A percentile compares a stretch with the other conserved stretches of the same genome.
Conservation (phyloP, 495 filamentous ascomycete species). For the Monascus purpureus region DNA sequence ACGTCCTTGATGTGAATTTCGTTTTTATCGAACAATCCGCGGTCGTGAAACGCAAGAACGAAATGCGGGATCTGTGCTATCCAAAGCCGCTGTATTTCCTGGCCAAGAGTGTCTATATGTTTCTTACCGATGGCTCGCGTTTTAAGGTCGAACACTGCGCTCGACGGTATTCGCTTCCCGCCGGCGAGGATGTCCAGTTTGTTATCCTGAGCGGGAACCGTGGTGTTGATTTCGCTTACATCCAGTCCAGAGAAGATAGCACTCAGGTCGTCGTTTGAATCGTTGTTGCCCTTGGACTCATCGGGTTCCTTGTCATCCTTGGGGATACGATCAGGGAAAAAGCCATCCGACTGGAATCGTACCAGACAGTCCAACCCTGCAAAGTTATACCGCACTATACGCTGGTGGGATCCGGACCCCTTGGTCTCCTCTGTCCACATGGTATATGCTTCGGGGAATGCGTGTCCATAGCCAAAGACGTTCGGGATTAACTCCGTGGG, state of each 20-base stretch:
- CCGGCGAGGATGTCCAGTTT: too few species aligned
- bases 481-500: conserved; percentile 36
- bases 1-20: conserved; percentile 35
- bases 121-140: conserved; percentile 34
- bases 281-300: background rate
- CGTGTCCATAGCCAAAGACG: conserved; percentile 47
- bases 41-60: conserved; percentile 42
- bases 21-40: conserved; percentile 39
- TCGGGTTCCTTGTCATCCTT: background rate
- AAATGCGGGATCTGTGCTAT: conserved; percentile 47
- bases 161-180: too few species aligned
- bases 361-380: conserved; percentile 39
- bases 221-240: too few species aligned
- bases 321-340: conserved; percentile 16
- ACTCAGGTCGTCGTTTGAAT: background rate
- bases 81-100: conserved; percentile 45
- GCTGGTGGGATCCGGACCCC: conserved; percentile 46
- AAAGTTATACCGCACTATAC: conserved; percentile 45
- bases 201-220: too few species aligned
- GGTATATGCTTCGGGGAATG: conserved; percentile 52
- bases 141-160: conserved; percentile 63
- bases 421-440: conserved; percentile 35
- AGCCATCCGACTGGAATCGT: conserved; percentile 51
- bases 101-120: conserved; percentile 21
- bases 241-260: too few species aligned